These are phyloP conservation scores for Mychonastes homosphaera DNA, from an alignment of 139 green algal species.

Conservation along the genomic window DNA sequence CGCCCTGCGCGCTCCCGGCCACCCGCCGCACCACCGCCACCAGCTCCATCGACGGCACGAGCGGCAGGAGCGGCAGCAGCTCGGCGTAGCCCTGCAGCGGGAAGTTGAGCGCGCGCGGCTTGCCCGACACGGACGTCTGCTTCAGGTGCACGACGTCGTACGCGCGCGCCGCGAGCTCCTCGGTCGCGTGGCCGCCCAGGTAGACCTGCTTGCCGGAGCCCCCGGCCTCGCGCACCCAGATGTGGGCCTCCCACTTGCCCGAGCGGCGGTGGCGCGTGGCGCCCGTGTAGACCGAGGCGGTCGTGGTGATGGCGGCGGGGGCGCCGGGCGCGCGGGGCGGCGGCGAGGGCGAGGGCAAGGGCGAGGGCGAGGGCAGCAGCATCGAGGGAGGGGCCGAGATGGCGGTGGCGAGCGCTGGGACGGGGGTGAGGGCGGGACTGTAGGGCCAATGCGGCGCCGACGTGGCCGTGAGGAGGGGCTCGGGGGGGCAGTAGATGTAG, in stretches of 20 bases:
- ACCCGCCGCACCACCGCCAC: slow-evolving; percentile 81
- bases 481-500: too few species aligned
- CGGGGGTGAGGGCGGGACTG: too few species aligned
- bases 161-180: slow-evolving; percentile 82
- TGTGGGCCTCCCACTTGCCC: slow-evolving; percentile 67
- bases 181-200: slow-evolving; percentile 39
- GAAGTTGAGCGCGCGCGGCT: slow-evolving; percentile 29
- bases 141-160: slow-evolving; percentile 77
- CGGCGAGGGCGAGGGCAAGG: too few species aligned
- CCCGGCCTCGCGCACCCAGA: slow-evolving; percentile 82
- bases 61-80: slow-evolving; percentile 57
- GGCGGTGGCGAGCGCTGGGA: too few species aligned
- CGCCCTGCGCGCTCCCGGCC: too few species aligned
- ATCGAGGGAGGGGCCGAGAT: too few species aligned
- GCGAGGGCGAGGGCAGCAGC: too few species aligned
- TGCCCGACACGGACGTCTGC: slow-evolving; percentile 22
- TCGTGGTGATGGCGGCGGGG: too few species aligned
- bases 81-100: slow-evolving; percentile 46
- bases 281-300: slow-evolving; percentile 50
- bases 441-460: too few species aligned
- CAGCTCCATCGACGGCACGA: slow-evolving; percentile 76
- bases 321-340: too few species aligned
- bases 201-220: slow-evolving; percentile 42
- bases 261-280: slow-evolving; percentile 69
- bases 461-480: too few species aligned